These are phyloP conservation scores for Neostapfia colusana DNA, from an alignment of 176 grass and related monocot species.

Conservation along the genomic window DNA sequence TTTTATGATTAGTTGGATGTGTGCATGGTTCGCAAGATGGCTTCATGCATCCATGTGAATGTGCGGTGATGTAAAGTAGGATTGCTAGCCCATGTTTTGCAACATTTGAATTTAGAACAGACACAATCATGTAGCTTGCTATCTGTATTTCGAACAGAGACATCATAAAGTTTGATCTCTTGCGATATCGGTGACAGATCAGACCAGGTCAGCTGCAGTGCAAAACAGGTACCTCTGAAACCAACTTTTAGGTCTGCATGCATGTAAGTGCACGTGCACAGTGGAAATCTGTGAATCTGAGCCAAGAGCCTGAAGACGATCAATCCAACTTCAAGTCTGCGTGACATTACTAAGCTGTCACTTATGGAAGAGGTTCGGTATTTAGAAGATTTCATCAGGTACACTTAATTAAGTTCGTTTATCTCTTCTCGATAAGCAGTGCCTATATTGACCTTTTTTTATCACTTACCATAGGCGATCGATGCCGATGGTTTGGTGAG, in stretches of 20 bases:
- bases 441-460: no score
- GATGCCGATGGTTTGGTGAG: neutral
- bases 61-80: neutral
- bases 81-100: neutral
- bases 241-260: neutral
- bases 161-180: neutral
- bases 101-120: neutral
- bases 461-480: neutral
- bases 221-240: conserved; percentile 30
- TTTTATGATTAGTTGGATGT: neutral
- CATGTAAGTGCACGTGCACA: conserved; percentile 28
- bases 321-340: neutral
- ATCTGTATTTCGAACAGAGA: conserved; percentile 11
- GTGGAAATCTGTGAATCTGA: neutral
- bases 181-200: neutral
- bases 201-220: conserved; percentile 34
- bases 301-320: neutral
- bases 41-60: neutral
- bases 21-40: neutral
- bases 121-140: conserved; percentile 26
- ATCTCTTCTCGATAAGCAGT: neutral
- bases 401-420: neutral
- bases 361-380: neutral
- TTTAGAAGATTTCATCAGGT: no score
- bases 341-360: neutral